Base-by-base conservation (phyloP, 2,329 filamentous ascomycete genomes). In the Colletotrichum siamense region DNA sequence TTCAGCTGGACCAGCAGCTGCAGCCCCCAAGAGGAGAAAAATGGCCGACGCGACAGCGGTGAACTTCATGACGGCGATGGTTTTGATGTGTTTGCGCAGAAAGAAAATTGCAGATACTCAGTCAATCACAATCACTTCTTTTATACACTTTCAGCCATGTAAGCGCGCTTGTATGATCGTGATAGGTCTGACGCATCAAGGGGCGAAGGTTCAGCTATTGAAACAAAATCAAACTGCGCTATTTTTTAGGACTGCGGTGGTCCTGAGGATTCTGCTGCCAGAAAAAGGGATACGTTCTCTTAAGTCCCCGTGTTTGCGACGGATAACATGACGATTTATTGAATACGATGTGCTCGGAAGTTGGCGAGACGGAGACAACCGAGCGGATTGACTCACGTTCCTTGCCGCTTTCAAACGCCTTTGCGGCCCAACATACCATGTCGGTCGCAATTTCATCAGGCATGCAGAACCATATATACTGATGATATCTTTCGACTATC, bases 41-140 rank as follows among this genome's bases (percentile, higher is more conserved):
- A 52, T 13, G n/a, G 44, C 44, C 12, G 10, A 8, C 2, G 44
- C 44, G 10, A 52, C 10, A 52, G 6, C 10, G 12, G 44, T 4
- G 1, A 52, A 22, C 44, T 52, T 52, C 44, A 52, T 52, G n/a
- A 22, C 22, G 44, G 10, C n/a, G 15, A 39, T 36, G 34, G 3
- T 16, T 36, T 36, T 8, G 34, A 36, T 36, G 34, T n/a, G 16
- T 44, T n/a, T 44, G 18, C 0, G 0, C 5, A 1, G 8, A 44
- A 0, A 44, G 8, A 1, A n/a, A n/a, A n/a, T 18, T 0, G 18
- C 2, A n/a, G 18, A n/a, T 44, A 4, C 18, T n/a, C 18, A 44
- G 5, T 44, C 18, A 1, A 5, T 2, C 39, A 6, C 39, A n/a
- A 44, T 6, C 8, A 10, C 18, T 44, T 0, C 39, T 44, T 44